Evolutionary conservation across 441 rosid genomes (phyloP).

Genomic region (Francoa sonchifolia): DNA sequence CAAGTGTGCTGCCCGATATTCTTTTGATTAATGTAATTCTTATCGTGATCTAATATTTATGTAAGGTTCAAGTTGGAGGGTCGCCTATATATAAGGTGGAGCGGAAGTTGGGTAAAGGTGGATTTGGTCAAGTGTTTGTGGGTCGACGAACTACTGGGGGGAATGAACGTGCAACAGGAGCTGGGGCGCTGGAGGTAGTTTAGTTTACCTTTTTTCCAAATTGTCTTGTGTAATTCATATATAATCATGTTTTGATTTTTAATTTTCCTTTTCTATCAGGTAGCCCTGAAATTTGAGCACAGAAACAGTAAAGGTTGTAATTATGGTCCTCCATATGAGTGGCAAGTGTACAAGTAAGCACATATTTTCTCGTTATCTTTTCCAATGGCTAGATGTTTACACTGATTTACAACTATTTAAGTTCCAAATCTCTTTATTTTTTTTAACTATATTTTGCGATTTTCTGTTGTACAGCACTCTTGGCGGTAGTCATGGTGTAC

Average conservation of each 20-base stretch:
- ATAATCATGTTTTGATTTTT: not conserved
- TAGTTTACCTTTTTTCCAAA: not conserved
- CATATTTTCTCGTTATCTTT: constrained; percentile 2
- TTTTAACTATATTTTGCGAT: constrained; percentile 3
- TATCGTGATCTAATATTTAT: constrained; percentile 4
- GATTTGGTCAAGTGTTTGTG: constrained; percentile 95
- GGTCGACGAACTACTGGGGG: constrained; percentile 85
- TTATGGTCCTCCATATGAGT: constrained; percentile 96
- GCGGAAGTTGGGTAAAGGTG: constrained; percentile 92
- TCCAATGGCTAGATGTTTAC: not conserved
- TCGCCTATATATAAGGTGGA: constrained; percentile 82
- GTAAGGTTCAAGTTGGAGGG: constrained; percentile 93
- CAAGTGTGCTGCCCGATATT: not conserved
- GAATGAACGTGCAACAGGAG: constrained; percentile 52
- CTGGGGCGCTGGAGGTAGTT: constrained; percentile 68
- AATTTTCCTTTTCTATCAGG: constrained; percentile 27
- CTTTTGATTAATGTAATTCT: not conserved
- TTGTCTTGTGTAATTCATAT: not conserved
- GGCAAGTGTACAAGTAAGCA: constrained; percentile 95
- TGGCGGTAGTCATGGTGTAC: constrained; percentile 98
- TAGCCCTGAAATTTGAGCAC: constrained; percentile 95
- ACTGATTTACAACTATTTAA: not conserved
- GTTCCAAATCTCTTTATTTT: not conserved
- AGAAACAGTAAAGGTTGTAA: constrained; percentile 95
- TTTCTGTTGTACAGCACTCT: constrained; percentile 47